Evolutionary conservation across 257 asterid genomes (phyloP).

Genomic region (Ocimum tenuiflorum): DNA sequence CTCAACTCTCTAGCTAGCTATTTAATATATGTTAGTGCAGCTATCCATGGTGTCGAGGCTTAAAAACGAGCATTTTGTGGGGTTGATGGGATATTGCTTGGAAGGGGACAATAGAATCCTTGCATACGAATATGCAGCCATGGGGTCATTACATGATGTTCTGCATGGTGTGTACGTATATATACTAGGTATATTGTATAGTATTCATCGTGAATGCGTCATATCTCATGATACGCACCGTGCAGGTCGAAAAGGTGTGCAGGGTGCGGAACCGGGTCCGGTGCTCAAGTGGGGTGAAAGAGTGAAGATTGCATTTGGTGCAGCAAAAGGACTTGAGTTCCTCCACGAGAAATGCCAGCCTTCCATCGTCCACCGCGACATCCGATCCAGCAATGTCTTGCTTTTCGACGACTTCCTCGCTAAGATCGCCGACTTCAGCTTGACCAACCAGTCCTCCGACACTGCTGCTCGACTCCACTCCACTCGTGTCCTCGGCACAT

Average conservation of each 20-base stretch:
- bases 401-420: slow-evolving; percentile 73
- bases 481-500: slow-evolving; percentile 83
- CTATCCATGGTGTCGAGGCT: slow-evolving; percentile 77
- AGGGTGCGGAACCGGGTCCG: slow-evolving; percentile 94
- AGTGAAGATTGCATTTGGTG: slow-evolving; percentile 83
- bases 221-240: no score
- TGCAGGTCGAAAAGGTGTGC: slow-evolving; percentile 85
- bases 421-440: slow-evolving; percentile 73
- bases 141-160: slow-evolving; percentile 82
- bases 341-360: slow-evolving; percentile 92
- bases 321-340: slow-evolving; percentile 82
- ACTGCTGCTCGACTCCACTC: slow-evolving; percentile 94
- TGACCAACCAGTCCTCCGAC: slow-evolving; percentile 80
- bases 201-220: no score
- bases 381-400: slow-evolving; percentile 87
- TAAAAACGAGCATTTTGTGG: slow-evolving; percentile 60
- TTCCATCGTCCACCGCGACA: slow-evolving; percentile 75
- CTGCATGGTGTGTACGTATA: no score
- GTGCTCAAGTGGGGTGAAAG: slow-evolving; percentile 75
- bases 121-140: slow-evolving; percentile 64
- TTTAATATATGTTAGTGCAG: no score
- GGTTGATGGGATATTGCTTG: slow-evolving; percentile 67
- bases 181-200: no score
- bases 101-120: slow-evolving; percentile 56
- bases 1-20: no score